Evolutionary conservation across 2,329 filamentous ascomycete genomes (phyloP), one percentile per base, ranked within the genome.

Genomic region (Coniochaeta ligniaria): DNA sequence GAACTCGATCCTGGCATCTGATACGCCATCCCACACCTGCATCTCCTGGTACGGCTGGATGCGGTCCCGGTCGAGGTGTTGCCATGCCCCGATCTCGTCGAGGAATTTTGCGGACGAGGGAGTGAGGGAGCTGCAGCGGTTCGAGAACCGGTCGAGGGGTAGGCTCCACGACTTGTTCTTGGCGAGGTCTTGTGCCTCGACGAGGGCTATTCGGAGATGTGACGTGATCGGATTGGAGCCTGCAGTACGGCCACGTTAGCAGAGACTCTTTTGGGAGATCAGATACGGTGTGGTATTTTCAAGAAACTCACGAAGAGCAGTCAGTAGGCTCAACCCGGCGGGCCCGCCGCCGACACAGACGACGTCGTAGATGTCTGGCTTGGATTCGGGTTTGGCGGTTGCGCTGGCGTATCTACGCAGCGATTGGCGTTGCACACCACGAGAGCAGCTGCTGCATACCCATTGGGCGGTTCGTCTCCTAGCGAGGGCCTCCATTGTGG

Each of bases 21-120:
- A 91, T 60, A 96, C 85, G 63, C 94, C 96, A 73, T 99, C 95
- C 95, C 96, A 99, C 35, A 98, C 95, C 73, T 96, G 90, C 95
- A 99, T 99, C 68, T 94, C 90, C 62, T 96, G 88, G 74, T 97
- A 99, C 0, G 87, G 83, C 76, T 97, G 93, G 36, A 95, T 85
- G 35, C 95, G 86, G 6, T 84, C 79, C 47, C 80, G 77, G 66
- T 90, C 83, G 63, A 97, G 78, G 70, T 96, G 86, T 7, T 80
- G 71, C 95, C 94, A 98, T 57, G 89, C 92, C 38, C 94, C 95
- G 63, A 96, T 95, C 5, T 83, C 79, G 70, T 91, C 82, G 64
- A 98, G 82, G 69, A 95, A 97, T 3, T 81, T 82, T n/a, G 91
- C 89, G 0, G 93, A 96, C 0, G 89, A 83, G 0, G 94, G 94